Evolutionary conservation across 1,139 yeast genomes (phyloP).

Genomic region (Scheffersomyces illinoinensis): DNA sequence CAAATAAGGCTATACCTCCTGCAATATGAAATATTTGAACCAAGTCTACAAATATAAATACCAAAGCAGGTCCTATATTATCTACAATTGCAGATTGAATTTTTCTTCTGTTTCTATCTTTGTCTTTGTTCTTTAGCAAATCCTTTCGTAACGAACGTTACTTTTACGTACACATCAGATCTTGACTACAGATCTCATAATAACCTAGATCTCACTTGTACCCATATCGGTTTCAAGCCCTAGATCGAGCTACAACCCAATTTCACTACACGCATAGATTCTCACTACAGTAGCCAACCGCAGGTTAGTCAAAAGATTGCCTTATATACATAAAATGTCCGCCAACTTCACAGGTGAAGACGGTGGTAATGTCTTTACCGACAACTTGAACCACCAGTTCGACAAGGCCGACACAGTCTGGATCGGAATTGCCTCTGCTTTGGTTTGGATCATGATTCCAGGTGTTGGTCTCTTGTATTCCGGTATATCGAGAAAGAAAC

Average conservation of each 20-base stretch:
- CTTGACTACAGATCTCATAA: neutral
- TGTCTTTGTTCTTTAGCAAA: neutral
- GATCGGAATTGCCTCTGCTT: slow-evolving; percentile 72
- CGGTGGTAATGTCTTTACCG: slow-evolving; percentile 78
- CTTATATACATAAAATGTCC: neutral
- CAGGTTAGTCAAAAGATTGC: neutral
- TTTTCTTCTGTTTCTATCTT: neutral
- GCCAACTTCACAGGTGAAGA: neutral
- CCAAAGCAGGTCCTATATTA: neutral
- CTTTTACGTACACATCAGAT: neutral
- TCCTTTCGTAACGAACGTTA: neutral
- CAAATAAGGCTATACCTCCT: neutral
- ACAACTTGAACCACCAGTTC: slow-evolving; percentile 73
- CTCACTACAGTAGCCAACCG: neutral
- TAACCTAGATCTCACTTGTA: neutral
- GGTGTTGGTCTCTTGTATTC: slow-evolving; percentile 91
- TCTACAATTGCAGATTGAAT: neutral
- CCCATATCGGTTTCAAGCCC: neutral
- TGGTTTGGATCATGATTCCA: slow-evolving; percentile 94
- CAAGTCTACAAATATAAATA: neutral
- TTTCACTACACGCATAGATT: neutral
- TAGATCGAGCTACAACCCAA: neutral
- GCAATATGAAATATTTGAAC: neutral
- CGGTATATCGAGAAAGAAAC: slow-evolving; percentile 89
- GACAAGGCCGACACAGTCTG: slow-evolving; percentile 83